Base-by-base conservation (phyloP, 176 grass and related monocot species). In the Alopecurus myosuroides region DNA sequence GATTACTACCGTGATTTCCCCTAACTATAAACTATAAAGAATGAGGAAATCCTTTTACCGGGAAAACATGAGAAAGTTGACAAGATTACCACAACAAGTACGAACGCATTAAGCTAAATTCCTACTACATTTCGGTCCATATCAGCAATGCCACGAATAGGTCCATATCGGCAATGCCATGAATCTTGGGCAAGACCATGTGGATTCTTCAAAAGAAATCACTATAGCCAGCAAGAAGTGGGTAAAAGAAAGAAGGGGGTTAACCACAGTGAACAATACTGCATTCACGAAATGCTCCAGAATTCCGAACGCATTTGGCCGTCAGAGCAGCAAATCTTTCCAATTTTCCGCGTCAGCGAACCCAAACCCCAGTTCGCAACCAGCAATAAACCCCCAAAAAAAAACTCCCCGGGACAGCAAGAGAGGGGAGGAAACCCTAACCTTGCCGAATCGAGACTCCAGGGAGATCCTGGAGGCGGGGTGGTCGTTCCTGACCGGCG, bases 391-490 rank as follows among this genome's bases (percentile, higher is more conserved):
- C 17, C 29, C 45, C 39, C 20, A 7, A 33, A 37, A 18, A 14
- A 29, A 44, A 19, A 46, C 9, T 14, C 69, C 31, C 44, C 26
- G 40, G 57, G 74, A 65, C 31, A 62, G 40, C 15, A 35, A 30
- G 41, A 42, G 11, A 45, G 9, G 4, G 3, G 55, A 29, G 10
- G 49, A 77, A 84, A 86, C 77, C 63, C 88, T 89, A 81, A 98
- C 95, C 92, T 83, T 93, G 53, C 63, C 69, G 50, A 85, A 85
- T 28, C 88, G 88, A 19, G 88, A 87, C n/a, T 98, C 90, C 31
- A 86, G 75, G 42, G 88, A 81, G 29, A 53, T 80, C 29, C 64
- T 81, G 44, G 86, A 81, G 26, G 82, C 70, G 23, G 91, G 83
- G 41, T 87, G 85, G 25, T 89, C 83, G 30, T 79, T 64, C 76